Base-by-base conservation (phyloP, 208 protist species). In the Acanthamoeba lugdunensis region DNA sequence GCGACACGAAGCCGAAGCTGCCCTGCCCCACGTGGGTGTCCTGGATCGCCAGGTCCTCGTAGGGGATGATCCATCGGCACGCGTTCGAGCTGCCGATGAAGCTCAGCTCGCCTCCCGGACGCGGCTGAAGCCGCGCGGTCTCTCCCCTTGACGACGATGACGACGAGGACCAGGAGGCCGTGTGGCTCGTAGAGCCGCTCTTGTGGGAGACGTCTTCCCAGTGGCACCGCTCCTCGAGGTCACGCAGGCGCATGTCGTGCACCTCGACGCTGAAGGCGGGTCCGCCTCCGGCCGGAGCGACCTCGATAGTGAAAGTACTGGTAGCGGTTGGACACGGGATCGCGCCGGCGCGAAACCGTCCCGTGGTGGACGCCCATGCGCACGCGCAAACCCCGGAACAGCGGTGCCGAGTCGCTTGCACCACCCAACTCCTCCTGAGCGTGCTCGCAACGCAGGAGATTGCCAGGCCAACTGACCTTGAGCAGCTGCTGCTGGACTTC, bases 321-420 rank as follows among this genome's bases (percentile, higher is more conserved):
- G 45, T 88, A 58, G 52, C 95, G 92, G 18, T 54, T 33, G 16
- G 94, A 77, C 11, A 95, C 13, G 41, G 95, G 92, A 52, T 96
- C 92, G 41, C 73, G 58, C 93, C 91, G 45, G 54, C 71, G 56
- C 21, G 94, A 73, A 48, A 94, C 48, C 9, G n/a, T 25, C 7
- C 95, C 94, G 37, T 33, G 28, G 91, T 96, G 94, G 9, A 95
- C 77, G 9, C 95, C 95, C 95, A 96, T 96, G n/a, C 94, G 71
- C 65, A 96, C 95, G 65, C 95, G 75, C 85, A 94, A 48, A 7
- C 95, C 95, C 30, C 94, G 41, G 37, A 56, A 96, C 14, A 95
- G 50, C n/a, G 63, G 41, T 4, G 41, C 48, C 0, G 9, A 25
- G 69, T 50, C 94, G 45, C 6, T 6, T 33, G 81, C 50, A 2